These are phyloP conservation scores for Isatis tinctoria DNA, from an alignment of 345 rosid genomes.

Conservation along the genomic window DNA sequence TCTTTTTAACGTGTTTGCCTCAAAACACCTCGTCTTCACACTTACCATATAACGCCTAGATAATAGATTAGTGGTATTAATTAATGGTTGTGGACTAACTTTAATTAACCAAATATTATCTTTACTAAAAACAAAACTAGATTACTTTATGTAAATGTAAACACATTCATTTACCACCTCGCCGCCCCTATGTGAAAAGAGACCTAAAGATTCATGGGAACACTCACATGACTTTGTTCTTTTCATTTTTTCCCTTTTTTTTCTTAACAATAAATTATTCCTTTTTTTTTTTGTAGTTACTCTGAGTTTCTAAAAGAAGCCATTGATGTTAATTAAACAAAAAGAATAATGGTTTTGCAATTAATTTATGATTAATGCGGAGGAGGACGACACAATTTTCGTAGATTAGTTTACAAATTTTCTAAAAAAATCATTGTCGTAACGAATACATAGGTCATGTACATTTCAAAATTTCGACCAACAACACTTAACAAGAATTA, in stretches of 20 bases:
- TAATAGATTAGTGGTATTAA: neutral
- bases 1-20: neutral
- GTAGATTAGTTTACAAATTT: neutral
- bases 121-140: neutral
- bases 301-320: neutral
- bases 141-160: conserved; percentile 16
- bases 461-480: conserved; percentile 10
- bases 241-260: conserved; percentile 1
- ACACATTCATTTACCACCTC: conserved; percentile 51
- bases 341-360: conserved; percentile 10
- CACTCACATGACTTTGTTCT: conserved; percentile 68
- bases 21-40: conserved; percentile 5
- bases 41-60: conserved; percentile 24
- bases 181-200: conserved; percentile 58
- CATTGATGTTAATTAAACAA: neutral
- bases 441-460: conserved; percentile 13
- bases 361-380: conserved; percentile 4
- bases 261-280: neutral
- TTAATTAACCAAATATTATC: neutral
- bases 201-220: conserved; percentile 35
- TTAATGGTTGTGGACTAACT: neutral
- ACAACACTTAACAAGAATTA: neutral
- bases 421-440: conserved; percentile 14
- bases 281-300: neutral
- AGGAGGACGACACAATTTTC: neutral